Base-by-base conservation (phyloP, 139 green algal species). In the Tetraselmis chui region DNA sequence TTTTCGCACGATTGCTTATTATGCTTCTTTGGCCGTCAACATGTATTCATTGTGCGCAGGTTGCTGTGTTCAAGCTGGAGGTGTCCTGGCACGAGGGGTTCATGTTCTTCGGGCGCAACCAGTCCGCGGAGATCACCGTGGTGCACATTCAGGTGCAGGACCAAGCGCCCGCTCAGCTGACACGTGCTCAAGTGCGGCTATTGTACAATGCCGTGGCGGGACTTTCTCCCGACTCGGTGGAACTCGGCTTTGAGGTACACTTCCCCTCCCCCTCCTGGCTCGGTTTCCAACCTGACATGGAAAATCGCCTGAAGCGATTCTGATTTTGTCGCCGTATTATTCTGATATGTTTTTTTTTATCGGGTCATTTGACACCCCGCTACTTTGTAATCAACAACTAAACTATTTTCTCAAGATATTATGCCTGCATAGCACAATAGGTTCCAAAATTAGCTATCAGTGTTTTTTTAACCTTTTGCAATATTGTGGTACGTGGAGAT, bases 11-110 rank as follows among this genome's bases (percentile, higher is more conserved):
- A n/a, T n/a, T n/a, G n/a, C n/a, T n/a, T n/a, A n/a, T n/a, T n/a
- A 67, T 67, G 45, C 45, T 18, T 18, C 45, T 67, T 67, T n/a
- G n/a, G 45, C 45, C 45, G 45, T 18, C 45, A 18, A 5, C 11
- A 18, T 67, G 45, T 18, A 18, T 18, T 67, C 45, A 18, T 67
- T 67, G 23, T 28, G 31, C 29, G 77, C 77, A 31, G 29, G 32
- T 80, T 23, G 77, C 31, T 29, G 24, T 80, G 28, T 80, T 59
- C 77, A 32, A 80, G 77, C 77, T 80, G 29, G 24, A 80, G 28
- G 77, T 80, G 2, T 2, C 2, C 27, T 80, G 77, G 77, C 31
- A 32, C 27, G 77, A 80, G 29, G 77, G 77, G 29, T 31, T 31
- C 28, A 2, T 31, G 23, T 80, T 31, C 77, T 31, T 32, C 28